A percentile compares a stretch with the other conserved stretches of the same genome.
These are phyloP conservation scores for Chlorophyllum brunneum DNA, from an alignment of 768 basidiomycete species.

Conservation along the genomic window DNA sequence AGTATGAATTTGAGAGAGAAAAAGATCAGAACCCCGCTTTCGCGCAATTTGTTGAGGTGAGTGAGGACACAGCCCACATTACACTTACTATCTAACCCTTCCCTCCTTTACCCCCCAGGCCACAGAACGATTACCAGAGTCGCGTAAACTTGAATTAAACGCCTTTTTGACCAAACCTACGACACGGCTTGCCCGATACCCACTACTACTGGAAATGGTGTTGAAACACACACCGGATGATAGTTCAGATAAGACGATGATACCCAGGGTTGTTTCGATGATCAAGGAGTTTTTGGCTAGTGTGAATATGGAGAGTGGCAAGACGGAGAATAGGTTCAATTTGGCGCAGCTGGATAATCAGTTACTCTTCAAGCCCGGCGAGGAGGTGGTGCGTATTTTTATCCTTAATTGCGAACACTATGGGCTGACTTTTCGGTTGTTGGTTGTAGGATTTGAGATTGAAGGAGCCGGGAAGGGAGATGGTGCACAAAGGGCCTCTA, in stretches of 20 bases:
- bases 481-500: conserved; percentile 86
- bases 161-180: conserved; percentile 98
- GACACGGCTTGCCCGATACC: conserved; percentile 95
- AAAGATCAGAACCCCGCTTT: conserved; percentile 91
- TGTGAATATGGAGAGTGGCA: conserved; percentile 93
- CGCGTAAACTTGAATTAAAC: conserved; percentile 94
- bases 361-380: conserved; percentile 83
- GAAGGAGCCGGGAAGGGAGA: conserved; percentile 83
- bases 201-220: conserved; percentile 87
- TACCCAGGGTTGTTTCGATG: conserved; percentile 74
- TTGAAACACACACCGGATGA: conserved; percentile 90
- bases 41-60: conserved; percentile 91
- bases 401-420: no score
- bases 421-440: neutral
- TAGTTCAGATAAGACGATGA: conserved; percentile 73
- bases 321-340: conserved; percentile 95
- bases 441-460: conserved; percentile 72
- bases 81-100: neutral
- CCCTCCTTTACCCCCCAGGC: conserved; percentile 30
- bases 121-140: conserved; percentile 91
- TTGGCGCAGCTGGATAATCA: conserved; percentile 91
- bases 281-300: conserved; percentile 80
- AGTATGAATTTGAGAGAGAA: conserved; percentile 99
- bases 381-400: conserved; percentile 68
- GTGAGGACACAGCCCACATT: conserved; percentile 24